Evolutionary conservation across 768 basidiomycete genomes (phyloP), one percentile per base, ranked within the genome.

Genomic region (Xerocomus spinulosus): DNA sequence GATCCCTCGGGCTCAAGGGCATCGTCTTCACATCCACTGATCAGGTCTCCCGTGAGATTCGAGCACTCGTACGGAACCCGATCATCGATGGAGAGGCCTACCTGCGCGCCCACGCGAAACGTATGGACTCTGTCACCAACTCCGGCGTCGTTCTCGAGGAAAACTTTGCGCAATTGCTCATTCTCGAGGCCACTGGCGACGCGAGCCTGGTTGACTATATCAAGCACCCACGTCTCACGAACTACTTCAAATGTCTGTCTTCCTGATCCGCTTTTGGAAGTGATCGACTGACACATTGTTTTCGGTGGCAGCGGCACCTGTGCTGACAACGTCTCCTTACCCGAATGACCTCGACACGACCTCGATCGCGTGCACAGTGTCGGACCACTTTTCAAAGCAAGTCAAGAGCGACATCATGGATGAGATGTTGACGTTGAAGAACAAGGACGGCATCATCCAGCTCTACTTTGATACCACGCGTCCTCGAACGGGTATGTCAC

Each of bases 391-490:
- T 3, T 50, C 45, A 17, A 26, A 5, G 0, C 53, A 47, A 23
- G 50, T 48, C n/a, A 58, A 58, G 35, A 49, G 59, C 32, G 57
- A 49, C 18, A 59, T 59, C 39, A 58, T 59, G 57, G 9, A 59
- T 7, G 57, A 58, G 21, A 58, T 59, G 18, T 26, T 49, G 36
- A 48, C 48, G 1, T 25, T 59, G 14, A 59, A 37, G 21, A 52
- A 48, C 2, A 42, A 47, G 20, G 57, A 60, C 9, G 54, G 54
- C 7, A 60, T 59, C 8, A 43, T 60, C 32, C 54, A 57, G 28
- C 46, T 51, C 0, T 60, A 60, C 35, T 60, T 60, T 15, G 58
- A 59, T 23, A 23, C 44, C 17, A 50, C 39, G 5, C 54, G 58
- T 33, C 58, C 57, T 8, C 58, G 57, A 41, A 50, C 60, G 8